Evolutionary conservation across 1,284 basidiomycete genomes (phyloP).

Genomic region (Retiboletus fuscus): DNA sequence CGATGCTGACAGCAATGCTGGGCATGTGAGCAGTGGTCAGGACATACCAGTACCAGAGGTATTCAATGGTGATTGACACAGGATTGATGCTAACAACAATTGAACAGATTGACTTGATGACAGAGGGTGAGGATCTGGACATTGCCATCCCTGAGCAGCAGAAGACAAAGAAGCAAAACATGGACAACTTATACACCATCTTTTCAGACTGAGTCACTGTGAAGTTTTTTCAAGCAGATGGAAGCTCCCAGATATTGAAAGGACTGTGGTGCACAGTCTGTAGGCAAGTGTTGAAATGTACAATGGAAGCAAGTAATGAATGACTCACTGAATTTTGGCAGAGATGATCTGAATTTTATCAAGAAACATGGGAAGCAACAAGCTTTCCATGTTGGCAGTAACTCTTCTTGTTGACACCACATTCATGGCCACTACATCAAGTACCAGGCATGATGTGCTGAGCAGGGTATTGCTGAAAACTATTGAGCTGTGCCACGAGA

Average conservation of each 20-base stretch:
- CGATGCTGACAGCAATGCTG: background rate
- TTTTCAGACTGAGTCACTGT: background rate
- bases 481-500: background rate
- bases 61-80: background rate
- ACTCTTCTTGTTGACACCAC: constrained; percentile 2
- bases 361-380: background rate
- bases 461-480: constrained; percentile 1
- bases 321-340: background rate
- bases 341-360: background rate
- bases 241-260: background rate
- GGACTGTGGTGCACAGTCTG: background rate
- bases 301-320: background rate
- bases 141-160: background rate
- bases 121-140: background rate
- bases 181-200: background rate
- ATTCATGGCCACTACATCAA: background rate
- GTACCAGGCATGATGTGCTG: background rate
- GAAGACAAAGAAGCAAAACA: background rate
- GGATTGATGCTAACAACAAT: background rate
- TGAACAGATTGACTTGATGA: background rate
- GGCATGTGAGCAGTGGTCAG: background rate
- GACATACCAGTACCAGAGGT: background rate
- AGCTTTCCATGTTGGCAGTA: constrained; percentile 4
- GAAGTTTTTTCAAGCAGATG: background rate
- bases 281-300: background rate